Evolutionary conservation across 768 basidiomycete genomes (phyloP).

Genomic region (Russula foetens): DNA sequence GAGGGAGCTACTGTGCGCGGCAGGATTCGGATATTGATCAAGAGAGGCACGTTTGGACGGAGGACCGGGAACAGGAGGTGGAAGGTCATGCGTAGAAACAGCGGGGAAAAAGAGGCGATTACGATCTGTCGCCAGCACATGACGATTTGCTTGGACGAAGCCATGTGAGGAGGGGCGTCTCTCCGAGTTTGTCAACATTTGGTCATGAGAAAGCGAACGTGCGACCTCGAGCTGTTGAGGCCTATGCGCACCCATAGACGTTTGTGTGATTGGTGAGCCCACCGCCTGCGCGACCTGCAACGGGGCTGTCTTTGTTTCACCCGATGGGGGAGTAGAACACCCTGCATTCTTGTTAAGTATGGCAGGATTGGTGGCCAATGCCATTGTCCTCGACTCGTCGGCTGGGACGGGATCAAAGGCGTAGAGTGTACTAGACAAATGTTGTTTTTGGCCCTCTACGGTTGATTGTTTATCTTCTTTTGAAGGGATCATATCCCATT

Average conservation of each 20-base stretch:
- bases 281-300: neutral
- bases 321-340: neutral
- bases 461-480: neutral
- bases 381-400: neutral
- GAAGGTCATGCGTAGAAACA: neutral
- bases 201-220: neutral
- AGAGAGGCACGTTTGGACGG: constrained; percentile 2
- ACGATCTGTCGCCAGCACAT: neutral
- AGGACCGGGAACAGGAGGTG: neutral
- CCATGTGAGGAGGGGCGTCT: neutral
- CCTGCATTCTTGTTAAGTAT: neutral
- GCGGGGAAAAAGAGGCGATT: constrained; percentile 6
- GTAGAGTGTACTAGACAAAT: neutral
- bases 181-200: neutral
- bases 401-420: neutral
- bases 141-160: neutral
- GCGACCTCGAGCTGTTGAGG: neutral
- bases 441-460: neutral
- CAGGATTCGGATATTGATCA: neutral
- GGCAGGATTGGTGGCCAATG: neutral
- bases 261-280: neutral
- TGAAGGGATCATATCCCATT: neutral
- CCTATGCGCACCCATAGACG: neutral
- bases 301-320: neutral
- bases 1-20: neutral